phyloP scores from a whole-genome alignment of 1,284 basidiomycete genomes.

The Leucoagaricus sp. region DNA sequence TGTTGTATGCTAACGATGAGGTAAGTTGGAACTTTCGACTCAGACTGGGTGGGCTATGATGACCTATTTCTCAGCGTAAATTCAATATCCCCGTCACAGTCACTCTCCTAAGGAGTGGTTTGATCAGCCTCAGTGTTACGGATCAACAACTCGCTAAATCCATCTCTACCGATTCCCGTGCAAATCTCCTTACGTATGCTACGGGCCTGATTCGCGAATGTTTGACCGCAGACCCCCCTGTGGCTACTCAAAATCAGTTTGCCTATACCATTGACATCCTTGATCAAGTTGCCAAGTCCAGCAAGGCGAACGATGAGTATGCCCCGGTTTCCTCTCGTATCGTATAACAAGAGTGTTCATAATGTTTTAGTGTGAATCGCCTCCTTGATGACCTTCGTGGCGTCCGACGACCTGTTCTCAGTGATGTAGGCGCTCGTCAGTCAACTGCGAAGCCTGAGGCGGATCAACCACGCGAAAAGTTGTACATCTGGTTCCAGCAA shows the following conservation, averaged over 20 bases:
- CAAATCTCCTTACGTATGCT: constrained; percentile 81
- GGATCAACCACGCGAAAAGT: constrained; percentile 69
- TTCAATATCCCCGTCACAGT: constrained; percentile 95
- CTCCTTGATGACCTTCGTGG: constrained; percentile 77
- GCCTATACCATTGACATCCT: constrained; percentile 84
- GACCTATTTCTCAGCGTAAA: constrained; percentile 67
- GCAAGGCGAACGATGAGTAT: constrained; percentile 82
- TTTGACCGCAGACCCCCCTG: constrained; percentile 76
- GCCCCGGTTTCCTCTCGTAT: constrained; percentile 30
- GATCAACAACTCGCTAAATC: constrained; percentile 93
- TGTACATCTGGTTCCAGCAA: constrained; percentile 82
- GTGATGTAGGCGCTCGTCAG: constrained; percentile 44
- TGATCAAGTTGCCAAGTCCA: constrained; percentile 67
- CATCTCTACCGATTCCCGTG: constrained; percentile 78
- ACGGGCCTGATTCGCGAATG: constrained; percentile 88
- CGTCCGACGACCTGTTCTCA: constrained; percentile 43
- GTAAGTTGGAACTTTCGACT: constrained; percentile 43
- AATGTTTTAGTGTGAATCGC: constrained; percentile 39
- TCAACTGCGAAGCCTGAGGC: constrained; percentile 65
- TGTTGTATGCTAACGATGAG: constrained; percentile 96
- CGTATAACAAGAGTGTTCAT: constrained; percentile 7
- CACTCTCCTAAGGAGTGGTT: constrained; percentile 81
- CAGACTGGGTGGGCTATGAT: not conserved
- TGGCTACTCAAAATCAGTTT: constrained; percentile 81
- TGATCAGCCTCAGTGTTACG: constrained; percentile 80